Base-by-base conservation (phyloP, 805 yeast genomes). In the Ogataea ganodermae region DNA sequence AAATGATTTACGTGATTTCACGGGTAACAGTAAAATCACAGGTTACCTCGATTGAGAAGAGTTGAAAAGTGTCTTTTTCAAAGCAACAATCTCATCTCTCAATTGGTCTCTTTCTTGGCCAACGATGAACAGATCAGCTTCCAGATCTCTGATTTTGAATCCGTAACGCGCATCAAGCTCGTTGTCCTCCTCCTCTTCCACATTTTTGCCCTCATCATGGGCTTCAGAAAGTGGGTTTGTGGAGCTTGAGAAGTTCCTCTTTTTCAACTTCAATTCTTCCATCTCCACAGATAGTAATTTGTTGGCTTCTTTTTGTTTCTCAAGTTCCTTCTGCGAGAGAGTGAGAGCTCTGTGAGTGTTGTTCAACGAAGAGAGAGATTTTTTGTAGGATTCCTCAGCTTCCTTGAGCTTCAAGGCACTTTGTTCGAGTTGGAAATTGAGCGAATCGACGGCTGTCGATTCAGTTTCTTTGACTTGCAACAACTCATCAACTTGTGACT, bases 51-150 rank as follows among this genome's bases (percentile, higher is more conserved):
- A 30, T 18, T 30, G n/a, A n/a, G 33, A 30, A 9, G n/a, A 16
- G 14, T 50, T 56, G 44, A 48, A 62, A 49, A 84, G 66, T 56
- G 78, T 79, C 62, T 84, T 85, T 67, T 84, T 84, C 61, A 84
- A 68, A 0, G 71, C 57, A 26, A 80, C 62, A 13, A 83, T 78
- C 49, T 75, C 82, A 18, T 81, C 85, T 60, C 81, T 84, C 63
- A 87, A 71, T 57, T 83, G 86, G 60, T 89, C 94, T 54, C 95
- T 77, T 67, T 89, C 97, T 67, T 89, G 92, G 58, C 82, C 83
- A 54, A 85, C 76, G 46, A 89, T 86, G 58, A 78, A 85, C 54
- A 89, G 71, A 62, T 89, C 96, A 3, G 96, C 96, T 59, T 88
- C 87, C 57, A 89, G 69, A 57, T 89, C 96, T 57, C 86, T 82